Evolutionary conservation across 2,329 filamentous ascomycete species (phyloP), one percentile per base, ranked within the genome.

Genomic region (Phyllosticta capitalensis): DNA sequence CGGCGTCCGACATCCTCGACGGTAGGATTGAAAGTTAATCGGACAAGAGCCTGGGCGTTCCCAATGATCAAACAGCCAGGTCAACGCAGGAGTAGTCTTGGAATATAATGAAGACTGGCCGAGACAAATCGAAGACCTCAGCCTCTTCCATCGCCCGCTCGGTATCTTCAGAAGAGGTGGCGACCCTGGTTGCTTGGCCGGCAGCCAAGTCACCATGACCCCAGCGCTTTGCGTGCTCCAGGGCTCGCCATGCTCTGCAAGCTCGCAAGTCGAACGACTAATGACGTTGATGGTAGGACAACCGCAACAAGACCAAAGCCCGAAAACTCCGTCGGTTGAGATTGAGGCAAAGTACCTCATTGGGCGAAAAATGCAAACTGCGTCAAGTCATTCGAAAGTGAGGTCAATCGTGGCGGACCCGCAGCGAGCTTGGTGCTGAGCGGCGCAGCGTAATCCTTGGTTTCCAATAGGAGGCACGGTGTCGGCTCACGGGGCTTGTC

Each of bases 201-300:
- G 56, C 56, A 52, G 56, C 51, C 52, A 52, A 50, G 51, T 22
- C 56, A 59, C 56, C 51, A 59, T 54, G 56, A 17, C 28, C 9
- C 56, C 38, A 33, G n/a, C 52, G 22, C 45, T 54, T 59, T 59
- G 56, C 56, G 56, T 59, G 56, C 56, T 59, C 53, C 20, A 58
- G 21, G 50, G 14, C n/a, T 52, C 54, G 20, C 14, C 20, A 49
- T 38, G 14, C 26, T 55, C 50, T 48, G 51, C 56, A 38, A 45
- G 38, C 38, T 45, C 38, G 38, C 38, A 45, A 45, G 14, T 45
- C 38, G 14, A 45, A n/a, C 38, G n/a, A 6, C 38, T 45, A 6
- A 45, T 45, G 33, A 45, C 38, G 38, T 45, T 45, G 38, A 45
- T 45, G 38, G 38, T n/a, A 45, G 38, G 17, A 45, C 38, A n/a